Conservation (phyloP, 768 basidiomycete species). For the Udeniomyces megalosporus region DNA sequence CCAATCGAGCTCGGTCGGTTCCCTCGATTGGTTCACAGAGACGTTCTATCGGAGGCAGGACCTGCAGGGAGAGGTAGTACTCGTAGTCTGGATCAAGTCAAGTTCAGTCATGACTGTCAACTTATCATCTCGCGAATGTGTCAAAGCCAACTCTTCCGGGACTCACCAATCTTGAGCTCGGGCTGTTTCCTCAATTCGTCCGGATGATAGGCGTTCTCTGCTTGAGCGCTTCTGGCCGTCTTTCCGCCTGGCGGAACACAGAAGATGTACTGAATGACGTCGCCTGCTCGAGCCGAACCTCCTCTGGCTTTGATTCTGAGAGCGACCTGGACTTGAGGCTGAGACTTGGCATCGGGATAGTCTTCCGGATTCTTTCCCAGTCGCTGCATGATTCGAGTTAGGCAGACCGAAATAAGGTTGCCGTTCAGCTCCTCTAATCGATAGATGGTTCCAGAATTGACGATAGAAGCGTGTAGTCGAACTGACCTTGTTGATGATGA, state of each 20-base stretch:
- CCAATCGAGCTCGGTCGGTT: slow-evolving; percentile 75
- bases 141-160: too few relatives aligned
- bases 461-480: not conserved
- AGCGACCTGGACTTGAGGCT: slow-evolving; percentile 94
- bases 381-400: slow-evolving; percentile 38
- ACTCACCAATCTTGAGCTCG: slow-evolving; percentile 54
- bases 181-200: slow-evolving; percentile 68
- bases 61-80: slow-evolving; percentile 75
- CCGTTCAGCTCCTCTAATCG: too few relatives aligned
- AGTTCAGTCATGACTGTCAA: not conserved
- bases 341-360: slow-evolving; percentile 85
- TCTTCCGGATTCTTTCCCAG: slow-evolving; percentile 93
- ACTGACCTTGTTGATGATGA: slow-evolving; percentile 79
- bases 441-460: too few relatives aligned
- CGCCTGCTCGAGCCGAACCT: slow-evolving; percentile 61
- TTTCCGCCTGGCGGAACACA: slow-evolving; percentile 57
- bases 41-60: slow-evolving; percentile 85
- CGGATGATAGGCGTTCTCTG: slow-evolving; percentile 81
- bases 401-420: not conserved
- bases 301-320: slow-evolving; percentile 74
- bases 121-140: too few relatives aligned
- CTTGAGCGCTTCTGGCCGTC: slow-evolving; percentile 55
- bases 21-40: slow-evolving; percentile 93
- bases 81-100: slow-evolving; percentile 51
- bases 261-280: slow-evolving; percentile 92